Evolutionary conservation across 306 rosid genomes (phyloP).

Genomic region (Notholithocarpus densiflorus): DNA sequence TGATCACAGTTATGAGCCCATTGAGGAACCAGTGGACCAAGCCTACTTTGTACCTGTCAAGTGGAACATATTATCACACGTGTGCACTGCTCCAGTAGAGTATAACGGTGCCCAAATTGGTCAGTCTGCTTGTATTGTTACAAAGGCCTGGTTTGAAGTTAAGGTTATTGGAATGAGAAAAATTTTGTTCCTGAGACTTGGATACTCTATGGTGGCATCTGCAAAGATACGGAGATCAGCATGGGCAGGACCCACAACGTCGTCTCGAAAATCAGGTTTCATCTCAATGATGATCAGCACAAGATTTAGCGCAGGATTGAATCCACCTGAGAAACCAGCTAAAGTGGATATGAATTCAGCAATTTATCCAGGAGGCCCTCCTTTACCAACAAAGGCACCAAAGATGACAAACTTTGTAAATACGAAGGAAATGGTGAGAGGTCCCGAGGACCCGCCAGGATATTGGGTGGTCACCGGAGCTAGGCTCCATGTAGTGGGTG

Average conservation of each 20-base stretch:
- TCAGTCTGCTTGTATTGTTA: constrained; percentile 63
- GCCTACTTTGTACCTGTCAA: constrained; percentile 69
- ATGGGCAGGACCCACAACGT: constrained; percentile 75
- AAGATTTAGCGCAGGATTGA: constrained; percentile 57
- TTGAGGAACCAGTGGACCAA: constrained; percentile 46
- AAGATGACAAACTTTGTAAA: constrained; percentile 67
- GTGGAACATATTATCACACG: constrained; percentile 82
- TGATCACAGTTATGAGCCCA: constrained; percentile 45
- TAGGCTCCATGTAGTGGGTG: constrained; percentile 61
- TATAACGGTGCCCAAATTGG: constrained; percentile 50
- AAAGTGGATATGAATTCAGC: constrained; percentile 83
- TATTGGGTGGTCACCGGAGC: constrained; percentile 97
- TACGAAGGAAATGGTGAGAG: constrained; percentile 72
- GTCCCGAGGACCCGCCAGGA: constrained; percentile 83
- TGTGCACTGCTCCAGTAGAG: constrained; percentile 75
- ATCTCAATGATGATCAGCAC: constrained; percentile 72
- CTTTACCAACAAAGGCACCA: constrained; percentile 57
- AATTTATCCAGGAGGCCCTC: constrained; percentile 68
- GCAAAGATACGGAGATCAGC: constrained; percentile 71
- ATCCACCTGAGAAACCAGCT: constrained; percentile 39
- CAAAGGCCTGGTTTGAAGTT: constrained; percentile 86
- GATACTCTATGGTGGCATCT: constrained; percentile 68
- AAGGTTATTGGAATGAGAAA: constrained; percentile 69
- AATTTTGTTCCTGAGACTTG: constrained; percentile 77
- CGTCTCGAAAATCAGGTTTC: constrained; percentile 73